Base-by-base conservation (phyloP, 768 basidiomycete species). In the Russula olivacea region DNA sequence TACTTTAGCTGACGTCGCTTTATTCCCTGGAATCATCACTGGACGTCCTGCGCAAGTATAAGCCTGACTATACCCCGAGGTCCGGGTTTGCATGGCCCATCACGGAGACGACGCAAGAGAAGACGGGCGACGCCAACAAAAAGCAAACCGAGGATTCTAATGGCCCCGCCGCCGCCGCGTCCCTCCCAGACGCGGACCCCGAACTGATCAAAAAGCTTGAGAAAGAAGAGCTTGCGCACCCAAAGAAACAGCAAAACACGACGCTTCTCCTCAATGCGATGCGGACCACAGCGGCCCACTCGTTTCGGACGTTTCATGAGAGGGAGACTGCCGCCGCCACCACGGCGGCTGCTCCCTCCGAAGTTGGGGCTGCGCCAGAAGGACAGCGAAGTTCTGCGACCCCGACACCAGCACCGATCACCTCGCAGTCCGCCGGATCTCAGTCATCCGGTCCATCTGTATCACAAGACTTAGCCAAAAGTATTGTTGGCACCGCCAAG, bases 11-110 rank as follows among this genome's bases (percentile, higher is more conserved):
- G 55, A 85, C 88, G 25, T 83, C 88, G 40, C 71, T 90, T 40
- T 81, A 82, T 69, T 82, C 85, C 12, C 74, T 96, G 21, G 88
- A 90, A 78, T 81, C 83, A 4, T 92, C 92, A 6, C 78, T 96
- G 59, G 83, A 89, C 67, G 80, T 81, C 58, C 76, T 95, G 68
- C 86, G 88, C 59, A 79, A 79, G 62, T 81, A 89, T 69, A 80
- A 88, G 64, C 93, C 93, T 15, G 85, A 87, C 63, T 93, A 89
- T 73, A 90, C 89, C 12, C 91, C 92, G 53, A 82, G 89, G 50
- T 86, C 86, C 30, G 90, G 89, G 7, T 91, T 91, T 70, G 80
- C 86, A 1, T 95, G 92, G 92, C 90, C 92, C 51, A 86, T 93
- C 66, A 76, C 80, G 58, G 87, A 84, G 3, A 76, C 82, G 28